These are phyloP conservation scores for Eutrema heterophyllum DNA, from an alignment of 345 rosid species.

Conservation along the genomic window DNA sequence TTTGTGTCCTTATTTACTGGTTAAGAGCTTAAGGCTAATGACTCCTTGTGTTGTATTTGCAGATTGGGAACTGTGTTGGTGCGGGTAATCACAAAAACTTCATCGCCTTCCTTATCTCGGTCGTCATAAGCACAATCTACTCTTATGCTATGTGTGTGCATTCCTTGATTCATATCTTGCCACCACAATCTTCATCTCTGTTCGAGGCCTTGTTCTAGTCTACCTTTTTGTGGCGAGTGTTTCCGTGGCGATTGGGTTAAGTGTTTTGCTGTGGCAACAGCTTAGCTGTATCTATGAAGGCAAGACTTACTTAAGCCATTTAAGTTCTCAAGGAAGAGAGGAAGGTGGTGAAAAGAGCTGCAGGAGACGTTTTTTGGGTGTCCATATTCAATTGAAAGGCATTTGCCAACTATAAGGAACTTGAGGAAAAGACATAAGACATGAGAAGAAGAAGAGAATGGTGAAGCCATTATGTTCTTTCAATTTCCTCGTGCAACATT, in stretches of 20 bases:
- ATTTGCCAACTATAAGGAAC: conserved; percentile 40
- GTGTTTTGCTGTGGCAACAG: conserved; percentile 83
- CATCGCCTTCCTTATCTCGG: conserved; percentile 63
- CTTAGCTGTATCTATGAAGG: conserved; percentile 75
- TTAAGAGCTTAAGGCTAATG: background rate
- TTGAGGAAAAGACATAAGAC: conserved; percentile 57
- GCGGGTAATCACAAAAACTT: conserved; percentile 73
- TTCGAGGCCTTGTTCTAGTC: conserved; percentile 65
- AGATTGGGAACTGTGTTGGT: conserved; percentile 97
- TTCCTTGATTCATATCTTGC: conserved; percentile 47
- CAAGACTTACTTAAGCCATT: conserved; percentile 64
- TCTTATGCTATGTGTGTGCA: conserved; percentile 44
- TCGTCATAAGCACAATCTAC: conserved; percentile 46
- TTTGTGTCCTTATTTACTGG: background rate
- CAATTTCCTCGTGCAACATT: background rate
- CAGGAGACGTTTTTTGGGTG: conserved; percentile 66
- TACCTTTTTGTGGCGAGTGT: conserved; percentile 66
- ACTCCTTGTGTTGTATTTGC: conserved; percentile 25
- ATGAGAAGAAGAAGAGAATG: conserved; percentile 27
- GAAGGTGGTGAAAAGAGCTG: conserved; percentile 53
- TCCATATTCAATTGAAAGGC: conserved; percentile 47
- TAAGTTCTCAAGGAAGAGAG: conserved; percentile 48
- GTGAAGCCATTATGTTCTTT: background rate
- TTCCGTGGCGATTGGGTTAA: conserved; percentile 66
- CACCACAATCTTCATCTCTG: conserved; percentile 54